These are phyloP conservation scores for Mortierella antarctica DNA, from an alignment of 192 early-diverging fungal genomes.

Conservation along the genomic window DNA sequence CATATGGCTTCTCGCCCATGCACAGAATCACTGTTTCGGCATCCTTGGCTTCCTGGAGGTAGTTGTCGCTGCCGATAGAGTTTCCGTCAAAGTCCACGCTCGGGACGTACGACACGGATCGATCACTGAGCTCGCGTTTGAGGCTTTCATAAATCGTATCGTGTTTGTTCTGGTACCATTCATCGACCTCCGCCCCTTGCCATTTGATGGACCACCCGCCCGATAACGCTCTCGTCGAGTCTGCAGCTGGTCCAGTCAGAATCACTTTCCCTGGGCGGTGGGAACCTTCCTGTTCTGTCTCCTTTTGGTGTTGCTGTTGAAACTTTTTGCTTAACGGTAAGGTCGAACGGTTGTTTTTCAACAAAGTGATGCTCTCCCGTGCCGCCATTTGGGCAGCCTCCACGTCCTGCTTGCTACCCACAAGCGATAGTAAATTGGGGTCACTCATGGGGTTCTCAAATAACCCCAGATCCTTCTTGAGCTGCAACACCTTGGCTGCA, in stretches of 20 bases:
- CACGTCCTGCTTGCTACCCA: conserved; percentile 62
- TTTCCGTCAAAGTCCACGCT: conserved; percentile 64
- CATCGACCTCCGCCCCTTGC: conserved; percentile 64
- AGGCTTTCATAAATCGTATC: conserved; percentile 51
- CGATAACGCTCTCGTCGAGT: conserved; percentile 61
- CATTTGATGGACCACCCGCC: conserved; percentile 75
- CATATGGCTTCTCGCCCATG: conserved; percentile 68
- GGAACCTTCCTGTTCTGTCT: background rate
- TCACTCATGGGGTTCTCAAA: conserved; percentile 56
- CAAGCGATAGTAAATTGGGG: conserved; percentile 45
- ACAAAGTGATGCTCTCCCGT: conserved; percentile 67
- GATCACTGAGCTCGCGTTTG: conserved; percentile 30
- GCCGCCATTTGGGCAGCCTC: conserved; percentile 61
- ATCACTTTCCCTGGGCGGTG: conserved; percentile 51
- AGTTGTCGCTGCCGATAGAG: conserved; percentile 3
- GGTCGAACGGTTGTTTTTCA: conserved; percentile 61
- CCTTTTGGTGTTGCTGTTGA: background rate
- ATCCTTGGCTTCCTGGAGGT: conserved; percentile 28
- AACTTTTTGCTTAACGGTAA: conserved; percentile 57
- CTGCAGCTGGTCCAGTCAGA: conserved; percentile 68
- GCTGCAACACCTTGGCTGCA: conserved; percentile 66
- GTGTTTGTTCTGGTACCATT: conserved; percentile 53
- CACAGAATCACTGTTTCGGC: conserved; percentile 66
- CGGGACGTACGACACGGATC: conserved; percentile 28
- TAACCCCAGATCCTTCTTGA: conserved; percentile 75